phyloP scores from a whole-genome alignment of 2,329 filamentous ascomycete genomes.

The Triangularia verruculosa region DNA sequence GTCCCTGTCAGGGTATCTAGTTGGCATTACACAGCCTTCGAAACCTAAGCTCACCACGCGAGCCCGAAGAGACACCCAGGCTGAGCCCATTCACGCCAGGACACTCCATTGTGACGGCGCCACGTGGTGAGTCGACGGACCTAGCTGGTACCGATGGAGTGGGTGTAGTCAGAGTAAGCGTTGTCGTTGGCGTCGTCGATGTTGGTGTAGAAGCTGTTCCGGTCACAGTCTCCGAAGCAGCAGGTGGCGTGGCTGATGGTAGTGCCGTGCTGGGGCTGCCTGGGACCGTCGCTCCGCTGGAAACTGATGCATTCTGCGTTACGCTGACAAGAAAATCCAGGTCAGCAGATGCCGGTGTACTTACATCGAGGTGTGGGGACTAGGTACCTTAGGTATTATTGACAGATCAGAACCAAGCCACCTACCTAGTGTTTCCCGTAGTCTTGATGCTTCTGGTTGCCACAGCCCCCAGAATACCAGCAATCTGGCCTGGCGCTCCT shows the following conservation, averaged over 20 bases:
- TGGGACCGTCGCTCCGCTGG: background rate
- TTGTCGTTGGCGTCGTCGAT: background rate
- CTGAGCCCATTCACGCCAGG: background rate
- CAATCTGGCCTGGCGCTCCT: background rate
- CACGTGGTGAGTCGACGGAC: background rate
- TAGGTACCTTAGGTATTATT: no score
- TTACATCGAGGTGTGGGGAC: no score
- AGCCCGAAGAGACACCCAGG: background rate
- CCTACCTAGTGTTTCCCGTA: background rate
- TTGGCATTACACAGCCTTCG: background rate
- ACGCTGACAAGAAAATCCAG: background rate
- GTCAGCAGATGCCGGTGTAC: background rate
- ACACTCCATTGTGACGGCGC: background rate
- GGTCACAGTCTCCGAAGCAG: background rate
- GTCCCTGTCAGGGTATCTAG: background rate
- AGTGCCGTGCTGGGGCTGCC: background rate
- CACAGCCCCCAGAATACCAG: background rate
- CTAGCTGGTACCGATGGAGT: background rate
- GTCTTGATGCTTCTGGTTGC: background rate
- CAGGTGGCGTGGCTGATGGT: background rate
- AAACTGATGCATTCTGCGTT: background rate
- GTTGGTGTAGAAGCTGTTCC: background rate
- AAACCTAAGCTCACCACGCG: background rate
- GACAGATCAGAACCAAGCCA: background rate
- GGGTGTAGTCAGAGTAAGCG: background rate